These are phyloP conservation scores for Dictyophora rubrovolvata DNA, from an alignment of 768 basidiomycete species.

Conservation along the genomic window DNA sequence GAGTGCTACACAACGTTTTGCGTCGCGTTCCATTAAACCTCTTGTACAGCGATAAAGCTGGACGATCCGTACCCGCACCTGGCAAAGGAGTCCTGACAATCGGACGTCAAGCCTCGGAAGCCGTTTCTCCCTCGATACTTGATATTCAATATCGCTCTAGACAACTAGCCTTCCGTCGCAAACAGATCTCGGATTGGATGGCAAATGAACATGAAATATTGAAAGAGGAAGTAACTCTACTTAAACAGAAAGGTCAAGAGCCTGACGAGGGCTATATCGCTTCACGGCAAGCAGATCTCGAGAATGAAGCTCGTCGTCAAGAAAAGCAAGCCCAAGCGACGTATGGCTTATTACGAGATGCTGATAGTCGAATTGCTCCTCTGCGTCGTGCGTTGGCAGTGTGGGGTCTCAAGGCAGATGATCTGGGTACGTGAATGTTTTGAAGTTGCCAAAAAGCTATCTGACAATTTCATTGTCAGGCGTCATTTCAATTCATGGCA, in stretches of 20 bases:
- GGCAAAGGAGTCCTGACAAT: conserved; percentile 87
- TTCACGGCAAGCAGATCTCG: conserved; percentile 71
- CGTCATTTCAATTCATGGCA: conserved; percentile 82
- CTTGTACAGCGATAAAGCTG: conserved; percentile 81
- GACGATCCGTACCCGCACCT: conserved; percentile 94
- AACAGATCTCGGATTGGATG: conserved; percentile 92
- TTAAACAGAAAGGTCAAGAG: conserved; percentile 40
- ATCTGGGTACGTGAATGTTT: conserved; percentile 43
- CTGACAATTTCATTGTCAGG: conserved; percentile 17
- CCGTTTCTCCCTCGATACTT: conserved; percentile 70
- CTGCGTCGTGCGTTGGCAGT: conserved; percentile 92
- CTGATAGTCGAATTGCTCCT: conserved; percentile 78
- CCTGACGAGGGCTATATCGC: conserved; percentile 63
- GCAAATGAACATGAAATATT: conserved; percentile 79
- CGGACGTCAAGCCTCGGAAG: conserved; percentile 74
- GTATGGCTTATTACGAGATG: conserved; percentile 92
- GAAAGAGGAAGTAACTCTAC: conserved; percentile 62
- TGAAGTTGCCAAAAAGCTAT: conserved; percentile 16
- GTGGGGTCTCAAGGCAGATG: conserved; percentile 91
- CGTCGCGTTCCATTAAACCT: not conserved
- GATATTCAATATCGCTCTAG: conserved; percentile 83
- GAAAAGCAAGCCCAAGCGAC: conserved; percentile 88
- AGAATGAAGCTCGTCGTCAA: conserved; percentile 83
- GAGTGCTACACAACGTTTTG: conserved; percentile 22
- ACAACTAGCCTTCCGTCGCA: conserved; percentile 91